Evolutionary conservation across 208 protist species (phyloP).

Genomic region (Leishmania martiniquensis): DNA sequence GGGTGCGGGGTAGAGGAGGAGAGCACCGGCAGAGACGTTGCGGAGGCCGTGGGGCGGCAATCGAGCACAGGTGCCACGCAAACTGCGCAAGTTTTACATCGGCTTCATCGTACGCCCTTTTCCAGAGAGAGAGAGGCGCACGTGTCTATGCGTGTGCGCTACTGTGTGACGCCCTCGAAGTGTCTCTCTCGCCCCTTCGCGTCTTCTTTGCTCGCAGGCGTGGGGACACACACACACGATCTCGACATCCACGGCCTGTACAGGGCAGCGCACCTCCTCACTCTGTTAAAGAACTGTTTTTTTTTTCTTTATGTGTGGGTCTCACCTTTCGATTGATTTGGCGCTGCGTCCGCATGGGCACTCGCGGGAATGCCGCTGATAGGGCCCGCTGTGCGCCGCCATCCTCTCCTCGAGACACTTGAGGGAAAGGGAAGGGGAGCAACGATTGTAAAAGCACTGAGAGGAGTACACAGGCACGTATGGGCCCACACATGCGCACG

Average conservation of each 20-base stretch:
- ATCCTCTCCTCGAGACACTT: background rate
- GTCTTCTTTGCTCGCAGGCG: too few species aligned
- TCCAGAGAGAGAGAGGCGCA: background rate
- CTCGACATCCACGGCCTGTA: background rate
- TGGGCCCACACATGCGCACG: background rate
- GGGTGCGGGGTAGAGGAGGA: conserved; percentile 7
- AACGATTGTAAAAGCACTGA: background rate
- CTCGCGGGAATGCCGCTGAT: background rate
- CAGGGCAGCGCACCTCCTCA: background rate
- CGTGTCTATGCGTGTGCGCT: conserved; percentile 3
- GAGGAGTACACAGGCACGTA: background rate
- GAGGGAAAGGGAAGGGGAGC: background rate
- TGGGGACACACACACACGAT: background rate
- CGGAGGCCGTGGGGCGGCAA: background rate
- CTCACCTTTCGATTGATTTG: background rate
- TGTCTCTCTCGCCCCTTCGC: too few species aligned
- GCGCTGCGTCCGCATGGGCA: background rate
- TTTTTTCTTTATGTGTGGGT: background rate
- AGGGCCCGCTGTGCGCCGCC: background rate
- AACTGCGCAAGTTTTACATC: background rate
- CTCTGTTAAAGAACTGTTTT: background rate
- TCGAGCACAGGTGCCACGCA: background rate
- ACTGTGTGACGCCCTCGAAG: too few species aligned
- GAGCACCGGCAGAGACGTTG: background rate
- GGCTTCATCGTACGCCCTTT: background rate